Evolutionary conservation across 805 yeast species (phyloP).

Genomic region (Saturnispora sekii): DNA sequence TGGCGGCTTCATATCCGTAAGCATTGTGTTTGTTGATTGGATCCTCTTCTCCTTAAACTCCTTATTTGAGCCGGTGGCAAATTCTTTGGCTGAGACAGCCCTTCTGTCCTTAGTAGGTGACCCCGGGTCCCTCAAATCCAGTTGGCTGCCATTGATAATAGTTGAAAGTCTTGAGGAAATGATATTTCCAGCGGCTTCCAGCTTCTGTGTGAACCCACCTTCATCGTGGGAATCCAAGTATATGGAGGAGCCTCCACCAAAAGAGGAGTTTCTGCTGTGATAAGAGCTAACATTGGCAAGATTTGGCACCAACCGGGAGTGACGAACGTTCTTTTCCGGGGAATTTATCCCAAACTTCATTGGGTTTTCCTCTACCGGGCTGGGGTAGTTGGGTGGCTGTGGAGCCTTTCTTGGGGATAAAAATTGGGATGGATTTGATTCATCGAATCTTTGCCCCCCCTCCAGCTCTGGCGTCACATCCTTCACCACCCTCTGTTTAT

Average conservation of each 20-base stretch:
- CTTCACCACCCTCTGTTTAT: neutral
- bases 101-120: constrained; percentile 30
- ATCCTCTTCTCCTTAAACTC: constrained; percentile 30
- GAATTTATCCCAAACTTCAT: constrained; percentile 20
- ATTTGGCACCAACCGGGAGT: neutral
- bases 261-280: constrained; percentile 24
- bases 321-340: constrained; percentile 6
- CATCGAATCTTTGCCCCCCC: neutral
- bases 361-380: constrained; percentile 19
- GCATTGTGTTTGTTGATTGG: constrained; percentile 23
- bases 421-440: constrained; percentile 24
- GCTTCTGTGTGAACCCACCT: constrained; percentile 3
- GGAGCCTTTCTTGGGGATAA: constrained; percentile 69
- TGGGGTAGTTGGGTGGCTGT: constrained; percentile 41
- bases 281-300: neutral
- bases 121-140: neutral
- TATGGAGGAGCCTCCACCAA: constrained; percentile 25
- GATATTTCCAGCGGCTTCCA: constrained; percentile 8
- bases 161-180: constrained; percentile 11
- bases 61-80: constrained; percentile 9
- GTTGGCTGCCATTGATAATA: neutral
- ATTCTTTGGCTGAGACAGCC: constrained; percentile 42
- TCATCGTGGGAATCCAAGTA: constrained; percentile 30
- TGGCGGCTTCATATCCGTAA: neutral
- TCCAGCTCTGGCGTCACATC: neutral